phyloP scores from a whole-genome alignment of 306 rosid species.

The Oemleria cerasiformis region DNA sequence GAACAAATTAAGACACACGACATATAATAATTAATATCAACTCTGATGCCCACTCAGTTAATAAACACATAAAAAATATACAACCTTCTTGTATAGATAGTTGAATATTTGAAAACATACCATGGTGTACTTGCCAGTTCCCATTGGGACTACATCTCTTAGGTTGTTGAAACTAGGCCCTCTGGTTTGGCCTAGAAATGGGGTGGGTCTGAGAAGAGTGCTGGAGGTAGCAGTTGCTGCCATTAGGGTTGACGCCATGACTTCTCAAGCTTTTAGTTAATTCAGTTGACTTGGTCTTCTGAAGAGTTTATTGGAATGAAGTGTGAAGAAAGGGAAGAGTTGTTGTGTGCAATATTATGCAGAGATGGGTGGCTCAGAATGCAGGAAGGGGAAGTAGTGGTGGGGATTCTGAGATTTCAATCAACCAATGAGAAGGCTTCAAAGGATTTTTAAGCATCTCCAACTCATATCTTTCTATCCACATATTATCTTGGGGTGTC shows the following conservation, averaged over 20 bases:
- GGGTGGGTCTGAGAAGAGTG: slow-evolving; percentile 61
- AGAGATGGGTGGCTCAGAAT: slow-evolving; percentile 23
- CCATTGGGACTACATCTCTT: slow-evolving; percentile 71
- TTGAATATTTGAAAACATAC: slow-evolving; percentile 29
- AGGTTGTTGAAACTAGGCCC: slow-evolving; percentile 47
- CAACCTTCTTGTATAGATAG: too few species aligned
- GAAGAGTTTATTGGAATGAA: slow-evolving; percentile 11
- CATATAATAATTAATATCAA: too few species aligned
- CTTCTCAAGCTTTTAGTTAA: slow-evolving; percentile 21
- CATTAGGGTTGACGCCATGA: slow-evolving; percentile 57
- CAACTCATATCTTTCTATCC: slow-evolving; percentile 64
- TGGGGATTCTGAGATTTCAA: slow-evolving; percentile 38
- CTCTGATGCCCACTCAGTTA: slow-evolving; percentile 5
- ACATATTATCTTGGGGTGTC: slow-evolving; percentile 45
- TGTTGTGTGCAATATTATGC: slow-evolving; percentile 8
- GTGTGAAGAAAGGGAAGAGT: slow-evolving; percentile 22
- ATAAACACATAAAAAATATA: not conserved
- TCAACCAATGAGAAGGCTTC: slow-evolving; percentile 58
- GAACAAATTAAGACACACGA: slow-evolving; percentile 6
- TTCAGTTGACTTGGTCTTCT: slow-evolving; percentile 9
- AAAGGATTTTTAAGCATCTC: slow-evolving; percentile 61
- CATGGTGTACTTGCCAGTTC: slow-evolving; percentile 75
- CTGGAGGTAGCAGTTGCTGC: slow-evolving; percentile 71
- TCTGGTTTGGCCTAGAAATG: slow-evolving; percentile 70
- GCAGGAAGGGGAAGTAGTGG: slow-evolving; percentile 29